phyloP scores from a whole-genome alignment of 805 yeast genomes.

The Starmerella vaccinii region DNA sequence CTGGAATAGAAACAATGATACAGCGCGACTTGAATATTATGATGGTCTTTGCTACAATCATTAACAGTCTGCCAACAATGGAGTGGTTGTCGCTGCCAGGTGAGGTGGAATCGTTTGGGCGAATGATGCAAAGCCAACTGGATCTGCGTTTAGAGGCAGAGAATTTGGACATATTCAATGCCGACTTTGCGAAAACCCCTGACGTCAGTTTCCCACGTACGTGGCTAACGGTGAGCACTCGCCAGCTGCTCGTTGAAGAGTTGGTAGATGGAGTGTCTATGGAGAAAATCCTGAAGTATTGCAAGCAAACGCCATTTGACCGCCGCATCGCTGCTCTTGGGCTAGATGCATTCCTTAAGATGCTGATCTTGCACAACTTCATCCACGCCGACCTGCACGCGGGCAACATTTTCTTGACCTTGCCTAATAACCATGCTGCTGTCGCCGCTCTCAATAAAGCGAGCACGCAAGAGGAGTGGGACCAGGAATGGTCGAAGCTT shows the following conservation, averaged over 20 bases:
- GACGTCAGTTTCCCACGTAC: slow-evolving; percentile 78
- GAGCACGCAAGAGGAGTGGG: slow-evolving; percentile 36
- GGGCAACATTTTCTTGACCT: slow-evolving; percentile 72
- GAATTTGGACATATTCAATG: slow-evolving; percentile 60
- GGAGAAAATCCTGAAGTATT: slow-evolving; percentile 47
- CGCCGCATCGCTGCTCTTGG: slow-evolving; percentile 62
- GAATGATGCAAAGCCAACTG: slow-evolving; percentile 77
- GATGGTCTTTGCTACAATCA: slow-evolving; percentile 61
- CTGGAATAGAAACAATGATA: slow-evolving; percentile 61
- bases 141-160: slow-evolving; percentile 84
- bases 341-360: slow-evolving; percentile 80
- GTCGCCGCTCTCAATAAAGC: slow-evolving; percentile 24
- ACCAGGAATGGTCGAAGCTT: slow-evolving; percentile 38
- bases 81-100: slow-evolving; percentile 95
- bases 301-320: slow-evolving; percentile 33
- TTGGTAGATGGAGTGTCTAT: slow-evolving; percentile 74
- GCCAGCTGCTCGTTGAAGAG: slow-evolving; percentile 76
- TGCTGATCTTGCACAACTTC: slow-evolving; percentile 87
- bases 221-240: slow-evolving; percentile 49
- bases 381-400: slow-evolving; percentile 96
- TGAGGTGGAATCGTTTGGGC: slow-evolving; percentile 80
- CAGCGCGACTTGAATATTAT: slow-evolving; percentile 75
- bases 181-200: slow-evolving; percentile 47
- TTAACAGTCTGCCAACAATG: slow-evolving; percentile 80
- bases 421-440: slow-evolving; percentile 18